phyloP scores from a whole-genome alignment of 441 rosid genomes.

The Adansonia rubrostipa region DNA sequence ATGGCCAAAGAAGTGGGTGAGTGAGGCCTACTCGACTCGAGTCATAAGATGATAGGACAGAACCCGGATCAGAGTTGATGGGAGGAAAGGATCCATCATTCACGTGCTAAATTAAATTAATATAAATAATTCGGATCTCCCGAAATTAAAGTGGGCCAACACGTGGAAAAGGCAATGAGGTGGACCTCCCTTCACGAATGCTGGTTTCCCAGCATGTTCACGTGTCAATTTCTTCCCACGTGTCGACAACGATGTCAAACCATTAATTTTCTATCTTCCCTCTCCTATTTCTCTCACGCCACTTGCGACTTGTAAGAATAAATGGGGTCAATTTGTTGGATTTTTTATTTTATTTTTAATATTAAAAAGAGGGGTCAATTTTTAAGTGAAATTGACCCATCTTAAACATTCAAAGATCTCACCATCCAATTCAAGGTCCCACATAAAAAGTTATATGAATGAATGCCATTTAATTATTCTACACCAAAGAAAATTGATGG shows the following conservation, averaged over 20 bases:
- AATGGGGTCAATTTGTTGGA: constrained; percentile 6
- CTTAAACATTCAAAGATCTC: constrained; percentile 16
- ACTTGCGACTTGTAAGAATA: not conserved
- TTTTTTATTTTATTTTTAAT: not conserved
- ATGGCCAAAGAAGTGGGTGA: not conserved
- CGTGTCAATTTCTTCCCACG: constrained; percentile 33
- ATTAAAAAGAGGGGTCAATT: not conserved
- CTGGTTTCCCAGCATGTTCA: not conserved
- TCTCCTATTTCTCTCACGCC: not conserved
- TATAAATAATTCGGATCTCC: not conserved
- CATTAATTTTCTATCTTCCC: not conserved
- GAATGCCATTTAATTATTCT: not conserved
- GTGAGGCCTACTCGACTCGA: too few species aligned
- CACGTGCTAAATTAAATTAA: constrained; percentile 8
- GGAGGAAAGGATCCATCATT: not conserved
- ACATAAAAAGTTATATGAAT: too few species aligned
- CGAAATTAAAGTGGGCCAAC: not conserved
- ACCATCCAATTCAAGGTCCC: constrained; percentile 13
- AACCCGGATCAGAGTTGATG: constrained; percentile 10
- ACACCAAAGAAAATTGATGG: not conserved
- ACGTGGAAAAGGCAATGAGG: not conserved
- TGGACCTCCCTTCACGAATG: not conserved
- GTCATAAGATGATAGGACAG: not conserved
- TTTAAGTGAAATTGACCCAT: constrained; percentile 27
- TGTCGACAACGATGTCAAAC: constrained; percentile 26